Evolutionary conservation across 805 yeast genomes (phyloP).

Genomic region (Saccharomyces kudriavzevii): DNA sequence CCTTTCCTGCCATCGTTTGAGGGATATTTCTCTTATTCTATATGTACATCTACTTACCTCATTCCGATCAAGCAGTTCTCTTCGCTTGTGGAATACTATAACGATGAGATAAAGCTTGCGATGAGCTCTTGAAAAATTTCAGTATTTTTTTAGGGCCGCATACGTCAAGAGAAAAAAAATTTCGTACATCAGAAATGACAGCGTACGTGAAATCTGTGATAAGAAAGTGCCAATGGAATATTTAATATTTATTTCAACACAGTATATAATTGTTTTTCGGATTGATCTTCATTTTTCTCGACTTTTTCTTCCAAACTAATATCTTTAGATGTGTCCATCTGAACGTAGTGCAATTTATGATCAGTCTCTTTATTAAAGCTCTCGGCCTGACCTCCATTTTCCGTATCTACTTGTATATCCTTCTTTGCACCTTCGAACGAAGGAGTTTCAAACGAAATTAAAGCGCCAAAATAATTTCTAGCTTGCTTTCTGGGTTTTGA

Average conservation of each 20-base stretch:
- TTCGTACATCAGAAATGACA: neutral
- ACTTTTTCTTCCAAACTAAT: neutral
- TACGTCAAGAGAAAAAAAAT: neutral
- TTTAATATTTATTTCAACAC: neutral
- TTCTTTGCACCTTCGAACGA: conserved; percentile 18
- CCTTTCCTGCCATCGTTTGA: neutral
- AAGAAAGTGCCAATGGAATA: neutral
- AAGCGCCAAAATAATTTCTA: conserved; percentile 26
- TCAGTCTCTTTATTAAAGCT: neutral
- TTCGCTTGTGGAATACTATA: neutral
- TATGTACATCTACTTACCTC: neutral
- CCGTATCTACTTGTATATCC: conserved; percentile 13
- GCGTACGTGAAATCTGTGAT: neutral
- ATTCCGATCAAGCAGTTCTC: neutral
- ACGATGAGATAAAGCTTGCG: neutral
- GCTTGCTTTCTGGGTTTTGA: conserved; percentile 3
- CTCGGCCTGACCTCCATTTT: conserved; percentile 7
- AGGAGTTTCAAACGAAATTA: conserved; percentile 23
- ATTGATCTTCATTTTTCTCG: neutral
- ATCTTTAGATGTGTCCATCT: neutral
- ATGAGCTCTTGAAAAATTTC: neutral
- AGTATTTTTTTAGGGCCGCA: neutral
- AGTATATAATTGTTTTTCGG: neutral
- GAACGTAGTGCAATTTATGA: neutral
- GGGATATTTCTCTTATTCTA: neutral